Evolutionary conservation across 495 filamentous ascomycete species (phyloP).

Genomic region (Daldinia caldariorum): DNA sequence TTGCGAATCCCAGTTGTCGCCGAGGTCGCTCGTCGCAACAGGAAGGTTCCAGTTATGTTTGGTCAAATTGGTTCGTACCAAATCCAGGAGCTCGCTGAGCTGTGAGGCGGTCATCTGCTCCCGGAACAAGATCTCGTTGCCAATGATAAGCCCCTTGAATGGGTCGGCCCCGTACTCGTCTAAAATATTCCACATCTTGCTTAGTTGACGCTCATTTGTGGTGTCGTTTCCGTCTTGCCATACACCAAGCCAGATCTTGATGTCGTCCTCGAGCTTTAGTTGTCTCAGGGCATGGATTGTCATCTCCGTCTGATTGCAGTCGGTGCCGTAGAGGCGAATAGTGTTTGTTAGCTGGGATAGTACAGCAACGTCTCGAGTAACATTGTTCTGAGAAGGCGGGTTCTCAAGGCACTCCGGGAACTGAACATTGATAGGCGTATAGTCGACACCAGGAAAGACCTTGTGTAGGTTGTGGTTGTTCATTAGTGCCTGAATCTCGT

Average conservation of each 20-base stretch:
- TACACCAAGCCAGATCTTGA: conserved; percentile 96
- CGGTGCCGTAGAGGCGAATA: conserved; percentile 91
- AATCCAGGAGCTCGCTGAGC: conserved; percentile 71
- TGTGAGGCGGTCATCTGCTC: conserved; percentile 71
- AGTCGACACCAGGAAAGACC: conserved; percentile 97
- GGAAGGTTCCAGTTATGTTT: conserved; percentile 71
- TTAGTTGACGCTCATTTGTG: conserved; percentile 82
- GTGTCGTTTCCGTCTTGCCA: conserved; percentile 89
- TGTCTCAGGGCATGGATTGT: conserved; percentile 82
- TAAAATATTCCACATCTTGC: conserved; percentile 82
- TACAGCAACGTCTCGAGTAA: conserved; percentile 91
- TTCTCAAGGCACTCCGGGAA: conserved; percentile 84
- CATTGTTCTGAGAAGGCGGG: conserved; percentile 89
- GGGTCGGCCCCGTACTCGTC: conserved; percentile 69
- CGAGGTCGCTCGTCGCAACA: conserved; percentile 90
- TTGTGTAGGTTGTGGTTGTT: conserved; percentile 84
- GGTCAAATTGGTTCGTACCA: conserved; percentile 77
- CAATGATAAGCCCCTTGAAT: conserved; percentile 89
- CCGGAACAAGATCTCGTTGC: conserved; percentile 93
- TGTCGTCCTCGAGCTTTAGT: conserved; percentile 71
- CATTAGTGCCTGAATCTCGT: conserved; percentile 83
- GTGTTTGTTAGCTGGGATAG: conserved; percentile 91
- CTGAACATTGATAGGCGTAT: conserved; percentile 90
- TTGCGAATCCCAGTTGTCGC: conserved; percentile 80
- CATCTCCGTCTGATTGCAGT: conserved; percentile 98